Base-by-base conservation (phyloP, 129 eudicot genomes). In the Centrapalus pauciflorus region DNA sequence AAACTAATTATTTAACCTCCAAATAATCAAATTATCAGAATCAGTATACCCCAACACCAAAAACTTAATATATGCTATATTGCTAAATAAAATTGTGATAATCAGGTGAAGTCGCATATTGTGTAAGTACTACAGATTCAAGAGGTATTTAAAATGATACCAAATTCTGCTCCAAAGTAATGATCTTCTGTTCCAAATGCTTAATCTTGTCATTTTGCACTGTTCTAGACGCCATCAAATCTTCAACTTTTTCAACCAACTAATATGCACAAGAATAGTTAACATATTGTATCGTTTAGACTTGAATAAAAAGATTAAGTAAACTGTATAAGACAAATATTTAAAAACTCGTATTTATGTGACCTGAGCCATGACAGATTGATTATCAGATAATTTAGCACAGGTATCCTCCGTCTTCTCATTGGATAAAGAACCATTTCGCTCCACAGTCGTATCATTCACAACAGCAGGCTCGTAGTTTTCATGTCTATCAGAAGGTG, bases 81-180 rank as follows among this genome's bases (percentile, higher is more conserved):
- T n/a, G n/a, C n/a, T n/a, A n/a, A n/a, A n/a, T n/a, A n/a, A n/a
- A n/a, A n/a, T n/a, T n/a, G n/a, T n/a, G n/a, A n/a, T n/a, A n/a
- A n/a, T n/a, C n/a, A n/a, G n/a, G n/a, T n/a, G n/a, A n/a, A n/a
- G n/a, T n/a, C n/a, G n/a, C n/a, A n/a, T n/a, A n/a, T n/a, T n/a
- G n/a, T n/a, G n/a, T n/a, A n/a, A n/a, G n/a, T n/a, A 55, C 62
- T 71, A 76, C 74, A 72, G 45, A 50, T 34, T 14, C 12, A 37
- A 16, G 4, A 61, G 43, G 19, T 62, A 48, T 46, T 41, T 67
- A 67, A 64, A 29, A 20, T 0, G 23, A 52, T 91, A 87, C 96
- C 98, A 83, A 71, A 70, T 79, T 81, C 61, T 85, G 64, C 80
- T 87, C 80, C 86, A 91, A 16, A 61, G 21, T 41, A 50, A 37